Base-by-base conservation (phyloP, 1,284 basidiomycete genomes). In the Cystobasidium slooffiae region DNA sequence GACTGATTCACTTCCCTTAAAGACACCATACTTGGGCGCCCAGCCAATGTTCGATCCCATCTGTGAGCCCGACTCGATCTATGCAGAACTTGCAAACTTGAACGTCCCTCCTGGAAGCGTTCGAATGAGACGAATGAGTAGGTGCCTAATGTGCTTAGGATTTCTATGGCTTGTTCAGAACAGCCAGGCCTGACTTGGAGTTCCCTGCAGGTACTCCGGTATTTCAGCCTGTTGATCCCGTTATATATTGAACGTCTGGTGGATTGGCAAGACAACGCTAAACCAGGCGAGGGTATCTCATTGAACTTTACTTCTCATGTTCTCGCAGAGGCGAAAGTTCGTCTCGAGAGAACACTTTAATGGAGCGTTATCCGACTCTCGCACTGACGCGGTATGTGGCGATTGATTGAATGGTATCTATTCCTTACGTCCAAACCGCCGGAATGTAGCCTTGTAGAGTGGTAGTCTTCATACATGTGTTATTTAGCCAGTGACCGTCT, bases 121-220 rank as follows among this genome's bases (percentile, higher is more conserved):
- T 37, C 31, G 64, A 8, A 39, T 47, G 51, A 52, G 64, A 43
- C n/a, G 51, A 51, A n/a, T 66, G 7, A 66, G 64, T 66, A 53
- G 7, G 64, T 49, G 47, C n/a, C 20, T 10, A 14, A 47, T 7
- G 24, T 24, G 3, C 12, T 7, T 4, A 22, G n/a, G 18, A 3
- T 55, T 22, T 12, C 4, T 18, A 12, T 20, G 16, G n/a, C 22
- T 6, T 5, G n/a, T 46, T 1, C n/a, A 12, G 44, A 49, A 51
- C 6, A 20, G 22, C 20, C 18, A 6, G 1, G 9, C 10, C 59
- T 47, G 44, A 46, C 47, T 14, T 24, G 61, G 6, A 37, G 4
- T 49, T 18, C 1, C 14, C 12, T 22, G 1, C 12, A 47, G 61
- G 43, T 41, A 63, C 61, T 59, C 37, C 56, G 5, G 37, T 39